Conservation (phyloP, 208 protist genomes). For the Leishmania major region DNA sequence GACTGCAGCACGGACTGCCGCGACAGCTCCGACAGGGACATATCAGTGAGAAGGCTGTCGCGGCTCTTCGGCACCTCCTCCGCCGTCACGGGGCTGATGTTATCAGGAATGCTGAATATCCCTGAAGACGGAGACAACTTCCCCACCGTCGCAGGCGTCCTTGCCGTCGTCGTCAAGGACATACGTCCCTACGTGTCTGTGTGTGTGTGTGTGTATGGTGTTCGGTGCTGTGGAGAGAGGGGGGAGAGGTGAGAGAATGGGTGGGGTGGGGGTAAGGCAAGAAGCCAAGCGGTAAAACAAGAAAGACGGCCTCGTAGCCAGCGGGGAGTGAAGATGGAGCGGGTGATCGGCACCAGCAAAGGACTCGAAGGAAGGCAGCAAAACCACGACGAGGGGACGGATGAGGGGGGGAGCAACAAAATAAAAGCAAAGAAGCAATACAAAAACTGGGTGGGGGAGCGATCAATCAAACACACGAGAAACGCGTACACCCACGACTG, state of each 20-base stretch:
- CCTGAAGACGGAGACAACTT: neutral
- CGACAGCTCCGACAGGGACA: neutral
- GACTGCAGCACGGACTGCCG: conserved; percentile 29
- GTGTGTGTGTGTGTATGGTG: neutral
- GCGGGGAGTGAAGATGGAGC: neutral
- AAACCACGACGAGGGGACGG: neutral
- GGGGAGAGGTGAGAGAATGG: neutral
- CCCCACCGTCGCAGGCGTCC: neutral
- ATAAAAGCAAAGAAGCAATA: neutral
- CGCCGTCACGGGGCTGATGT: neutral
- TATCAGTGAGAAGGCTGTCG: neutral
- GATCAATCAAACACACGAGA: neutral
- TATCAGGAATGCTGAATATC: neutral
- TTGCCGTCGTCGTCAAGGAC: neutral
- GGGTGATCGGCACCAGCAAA: neutral
- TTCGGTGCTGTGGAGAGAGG: neutral
- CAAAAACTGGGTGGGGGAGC: neutral
- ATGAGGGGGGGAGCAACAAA: neutral
- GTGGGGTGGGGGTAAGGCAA: neutral
- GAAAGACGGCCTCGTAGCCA: neutral
- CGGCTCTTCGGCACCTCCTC: neutral
- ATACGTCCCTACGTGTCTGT: neutral
- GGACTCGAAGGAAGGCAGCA: neutral
- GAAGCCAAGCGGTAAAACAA: neutral
- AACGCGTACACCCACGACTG: neutral